Conservation (phyloP, 2,329 filamentous ascomycete species). For the Arthrobotrys sinensis region DNA sequence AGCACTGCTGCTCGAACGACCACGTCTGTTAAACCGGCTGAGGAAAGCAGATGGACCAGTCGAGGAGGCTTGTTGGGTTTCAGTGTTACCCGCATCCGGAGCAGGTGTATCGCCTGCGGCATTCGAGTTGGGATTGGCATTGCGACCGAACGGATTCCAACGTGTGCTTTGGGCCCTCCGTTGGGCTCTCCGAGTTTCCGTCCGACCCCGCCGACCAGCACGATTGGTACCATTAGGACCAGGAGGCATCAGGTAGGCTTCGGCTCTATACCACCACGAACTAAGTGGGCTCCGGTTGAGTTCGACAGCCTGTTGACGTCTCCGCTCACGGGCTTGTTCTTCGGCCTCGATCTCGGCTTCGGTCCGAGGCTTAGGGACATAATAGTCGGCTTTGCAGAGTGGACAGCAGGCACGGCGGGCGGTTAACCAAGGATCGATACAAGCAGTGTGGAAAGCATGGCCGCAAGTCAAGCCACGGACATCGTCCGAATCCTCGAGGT, state of each 20-base stretch:
- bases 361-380: constrained; percentile 88
- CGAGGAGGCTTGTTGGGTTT: constrained; percentile 38
- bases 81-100: constrained; percentile 16
- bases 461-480: constrained; percentile 93
- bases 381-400: constrained; percentile 98
- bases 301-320: constrained; percentile 57
- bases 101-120: neutral
- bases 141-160: constrained; percentile 51
- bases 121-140: constrained; percentile 8
- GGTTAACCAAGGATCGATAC: constrained; percentile 96
- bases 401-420: constrained; percentile 95
- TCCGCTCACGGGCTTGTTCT: constrained; percentile 52
- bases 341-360: constrained; percentile 69
- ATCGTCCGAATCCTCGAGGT: constrained; percentile 93
- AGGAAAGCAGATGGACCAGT: constrained; percentile 24
- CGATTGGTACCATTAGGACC: constrained; percentile 29
- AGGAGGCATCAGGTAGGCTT: constrained; percentile 47
- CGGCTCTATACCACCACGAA: constrained; percentile 54
- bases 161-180: constrained; percentile 40
- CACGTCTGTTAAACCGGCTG: constrained; percentile 26
- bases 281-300: constrained; percentile 50
- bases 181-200: constrained; percentile 29
- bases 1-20: constrained; percentile 47
- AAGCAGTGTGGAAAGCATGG: constrained; percentile 97
- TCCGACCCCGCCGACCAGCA: constrained; percentile 4